Percentiles rank a stretch among this genome's conserved stretches.
Conservation (phyloP, 2,329 filamentous ascomycete genomes). For the Coniochaeta sp. region DNA sequence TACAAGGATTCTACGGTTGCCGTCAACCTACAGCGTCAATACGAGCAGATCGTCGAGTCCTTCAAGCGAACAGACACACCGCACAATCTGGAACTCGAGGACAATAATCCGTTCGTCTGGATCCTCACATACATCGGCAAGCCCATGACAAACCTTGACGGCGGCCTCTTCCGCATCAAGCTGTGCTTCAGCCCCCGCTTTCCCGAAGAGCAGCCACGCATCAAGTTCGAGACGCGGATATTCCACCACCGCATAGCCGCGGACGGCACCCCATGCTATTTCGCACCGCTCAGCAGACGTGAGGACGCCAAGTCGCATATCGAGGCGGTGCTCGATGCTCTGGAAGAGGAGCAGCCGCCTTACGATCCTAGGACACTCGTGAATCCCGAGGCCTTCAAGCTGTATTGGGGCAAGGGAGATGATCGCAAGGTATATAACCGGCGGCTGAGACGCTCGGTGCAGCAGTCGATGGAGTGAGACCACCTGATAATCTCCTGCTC, state of each 20-base stretch:
- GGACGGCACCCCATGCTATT: slow-evolving; percentile 79
- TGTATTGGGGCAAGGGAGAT: slow-evolving; percentile 77
- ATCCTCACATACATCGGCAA: slow-evolving; percentile 79
- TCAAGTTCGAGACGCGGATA: slow-evolving; percentile 70
- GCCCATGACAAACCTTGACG: slow-evolving; percentile 89
- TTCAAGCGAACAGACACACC: slow-evolving; percentile 66
- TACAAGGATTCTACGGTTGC: slow-evolving; percentile 66
- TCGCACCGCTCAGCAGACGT: slow-evolving; percentile 46
- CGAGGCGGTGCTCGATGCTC: slow-evolving; percentile 67
- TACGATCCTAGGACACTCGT: slow-evolving; percentile 89
- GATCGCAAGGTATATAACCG: slow-evolving; percentile 82
- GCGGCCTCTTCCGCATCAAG: slow-evolving; percentile 77
- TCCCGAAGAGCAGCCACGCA: slow-evolving; percentile 80
- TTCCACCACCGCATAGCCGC: slow-evolving; percentile 83
- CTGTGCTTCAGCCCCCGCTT: slow-evolving; percentile 77
- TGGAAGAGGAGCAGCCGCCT: slow-evolving; percentile 82
- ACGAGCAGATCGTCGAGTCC: slow-evolving; percentile 69
- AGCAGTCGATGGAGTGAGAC: slow-evolving; percentile 55
- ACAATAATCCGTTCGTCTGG: slow-evolving; percentile 88
- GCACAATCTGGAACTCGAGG: slow-evolving; percentile 67
- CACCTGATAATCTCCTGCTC: background rate
- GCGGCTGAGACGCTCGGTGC: slow-evolving; percentile 69
- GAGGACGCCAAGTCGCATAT: slow-evolving; percentile 82
- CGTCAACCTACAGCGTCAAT: slow-evolving; percentile 76
- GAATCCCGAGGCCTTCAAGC: slow-evolving; percentile 73